Conservation (phyloP, 768 basidiomycete species). For the Calocybe gangraenosa region DNA sequence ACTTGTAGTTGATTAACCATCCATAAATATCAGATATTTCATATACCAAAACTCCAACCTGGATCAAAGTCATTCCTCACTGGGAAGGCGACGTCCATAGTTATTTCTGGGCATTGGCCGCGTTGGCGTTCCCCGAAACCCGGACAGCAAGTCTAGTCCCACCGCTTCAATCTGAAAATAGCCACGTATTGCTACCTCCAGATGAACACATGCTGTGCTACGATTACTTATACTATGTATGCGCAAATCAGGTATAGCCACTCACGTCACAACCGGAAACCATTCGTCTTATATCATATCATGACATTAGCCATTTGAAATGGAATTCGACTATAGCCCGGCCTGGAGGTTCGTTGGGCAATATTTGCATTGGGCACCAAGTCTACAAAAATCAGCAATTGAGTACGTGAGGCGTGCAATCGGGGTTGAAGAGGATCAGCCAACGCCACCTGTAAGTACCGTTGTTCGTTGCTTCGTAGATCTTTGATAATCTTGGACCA, state of each 20-base stretch:
- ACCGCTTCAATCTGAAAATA: constrained; percentile 35
- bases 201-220: constrained; percentile 49
- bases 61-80: constrained; percentile 44
- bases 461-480: neutral
- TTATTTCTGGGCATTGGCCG: constrained; percentile 43
- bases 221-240: constrained; percentile 50
- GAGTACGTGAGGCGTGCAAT: constrained; percentile 43
- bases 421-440: constrained; percentile 28
- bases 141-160: constrained; percentile 32
- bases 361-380: constrained; percentile 45
- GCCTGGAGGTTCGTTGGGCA: constrained; percentile 55
- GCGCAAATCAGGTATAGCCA: constrained; percentile 37
- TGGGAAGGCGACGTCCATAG: constrained; percentile 40
- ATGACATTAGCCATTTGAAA: constrained; percentile 42
- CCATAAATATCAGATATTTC: constrained; percentile 40
- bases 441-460: constrained; percentile 43
- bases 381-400: constrained; percentile 37
- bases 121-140: constrained; percentile 41
- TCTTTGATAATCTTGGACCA: constrained; percentile 16
- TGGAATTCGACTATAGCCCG: constrained; percentile 53
- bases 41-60: constrained; percentile 43
- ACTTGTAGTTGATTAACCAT: constrained; percentile 7
- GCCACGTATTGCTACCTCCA: constrained; percentile 41
- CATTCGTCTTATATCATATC: constrained; percentile 4
- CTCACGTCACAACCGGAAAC: constrained; percentile 2